Conservation (phyloP, 2,329 filamentous ascomycete species). For the Coniochaeta ligniaria region DNA sequence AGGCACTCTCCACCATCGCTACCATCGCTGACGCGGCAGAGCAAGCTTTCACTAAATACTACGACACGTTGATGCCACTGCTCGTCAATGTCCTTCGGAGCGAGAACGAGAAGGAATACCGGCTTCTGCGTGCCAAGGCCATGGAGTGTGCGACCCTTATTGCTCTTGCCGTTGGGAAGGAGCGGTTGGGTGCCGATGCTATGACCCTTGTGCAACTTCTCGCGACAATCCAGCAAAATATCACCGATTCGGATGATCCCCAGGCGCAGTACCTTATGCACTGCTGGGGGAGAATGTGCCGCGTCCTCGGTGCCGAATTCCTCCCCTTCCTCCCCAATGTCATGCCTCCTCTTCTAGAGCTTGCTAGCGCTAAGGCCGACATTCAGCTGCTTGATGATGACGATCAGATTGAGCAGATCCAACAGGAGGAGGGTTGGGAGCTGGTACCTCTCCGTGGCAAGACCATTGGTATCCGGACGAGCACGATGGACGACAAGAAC, state of each 20-base stretch:
- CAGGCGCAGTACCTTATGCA: slow-evolving; percentile 96
- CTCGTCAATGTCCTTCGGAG: slow-evolving; percentile 83
- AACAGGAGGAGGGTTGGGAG: slow-evolving; percentile 96
- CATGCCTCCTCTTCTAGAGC: slow-evolving; percentile 86
- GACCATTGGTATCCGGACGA: slow-evolving; percentile 96
- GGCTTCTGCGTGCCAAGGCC: slow-evolving; percentile 86
- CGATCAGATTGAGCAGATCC: slow-evolving; percentile 84
- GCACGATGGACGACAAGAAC: slow-evolving; percentile 95
- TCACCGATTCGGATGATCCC: slow-evolving; percentile 87
- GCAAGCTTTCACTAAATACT: slow-evolving; percentile 90
- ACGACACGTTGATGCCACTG: slow-evolving; percentile 90
- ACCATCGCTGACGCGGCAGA: slow-evolving; percentile 99
- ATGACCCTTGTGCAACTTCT: slow-evolving; percentile 81
- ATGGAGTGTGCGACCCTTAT: slow-evolving; percentile 99
- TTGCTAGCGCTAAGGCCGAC: slow-evolving; percentile 92
- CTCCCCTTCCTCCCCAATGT: slow-evolving; percentile 86
- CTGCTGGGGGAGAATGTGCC: slow-evolving; percentile 98
- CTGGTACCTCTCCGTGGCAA: slow-evolving; percentile 95
- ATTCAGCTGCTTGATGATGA: slow-evolving; percentile 95
- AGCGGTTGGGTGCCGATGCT: slow-evolving; percentile 82
- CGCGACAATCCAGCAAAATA: slow-evolving; percentile 77
- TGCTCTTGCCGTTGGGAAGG: slow-evolving; percentile 87
- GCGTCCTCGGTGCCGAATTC: slow-evolving; percentile 85
- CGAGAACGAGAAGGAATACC: slow-evolving; percentile 89
- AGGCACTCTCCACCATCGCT: slow-evolving; percentile 93